phyloP scores from a whole-genome alignment of 306 rosid genomes.

The Prunus padus region DNA sequence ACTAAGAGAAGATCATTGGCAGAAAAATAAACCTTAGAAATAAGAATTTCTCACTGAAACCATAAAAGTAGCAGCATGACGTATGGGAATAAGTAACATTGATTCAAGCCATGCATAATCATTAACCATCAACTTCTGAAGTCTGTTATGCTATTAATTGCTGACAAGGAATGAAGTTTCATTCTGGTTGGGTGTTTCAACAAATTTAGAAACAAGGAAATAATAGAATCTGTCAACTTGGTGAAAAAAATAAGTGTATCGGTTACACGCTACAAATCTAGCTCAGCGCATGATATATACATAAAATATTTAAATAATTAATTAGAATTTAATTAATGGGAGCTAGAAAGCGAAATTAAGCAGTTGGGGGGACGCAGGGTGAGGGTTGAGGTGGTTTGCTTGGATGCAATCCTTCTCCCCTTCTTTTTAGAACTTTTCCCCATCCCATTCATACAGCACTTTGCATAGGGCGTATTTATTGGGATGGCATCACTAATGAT shows the following conservation, averaged over 20 bases:
- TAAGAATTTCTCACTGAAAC: background rate
- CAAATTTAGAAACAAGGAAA: background rate
- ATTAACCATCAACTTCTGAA: background rate
- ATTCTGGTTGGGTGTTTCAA: background rate
- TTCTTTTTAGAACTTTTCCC: no score
- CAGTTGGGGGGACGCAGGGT: no score
- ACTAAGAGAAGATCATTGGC: background rate
- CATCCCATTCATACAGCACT: no score
- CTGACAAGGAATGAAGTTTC: background rate
- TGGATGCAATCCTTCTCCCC: no score
- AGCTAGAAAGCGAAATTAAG: no score
- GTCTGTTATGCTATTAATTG: background rate
- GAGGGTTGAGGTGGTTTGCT: no score
- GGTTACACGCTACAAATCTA: background rate
- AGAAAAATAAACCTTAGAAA: background rate
- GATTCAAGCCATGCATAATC: background rate
- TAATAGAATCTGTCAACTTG: background rate
- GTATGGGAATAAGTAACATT: background rate
- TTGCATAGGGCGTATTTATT: background rate
- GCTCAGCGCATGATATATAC: background rate
- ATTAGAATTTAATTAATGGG: no score
- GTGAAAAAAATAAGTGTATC: background rate
- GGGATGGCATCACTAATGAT: background rate
- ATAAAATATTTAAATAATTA: background rate
- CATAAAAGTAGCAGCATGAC: background rate